A percentile compares a stretch with the other conserved stretches of the same genome.
These are phyloP conservation scores for Cystofilobasidium macerans DNA, from an alignment of 768 basidiomycete species.

Conservation along the genomic window DNA sequence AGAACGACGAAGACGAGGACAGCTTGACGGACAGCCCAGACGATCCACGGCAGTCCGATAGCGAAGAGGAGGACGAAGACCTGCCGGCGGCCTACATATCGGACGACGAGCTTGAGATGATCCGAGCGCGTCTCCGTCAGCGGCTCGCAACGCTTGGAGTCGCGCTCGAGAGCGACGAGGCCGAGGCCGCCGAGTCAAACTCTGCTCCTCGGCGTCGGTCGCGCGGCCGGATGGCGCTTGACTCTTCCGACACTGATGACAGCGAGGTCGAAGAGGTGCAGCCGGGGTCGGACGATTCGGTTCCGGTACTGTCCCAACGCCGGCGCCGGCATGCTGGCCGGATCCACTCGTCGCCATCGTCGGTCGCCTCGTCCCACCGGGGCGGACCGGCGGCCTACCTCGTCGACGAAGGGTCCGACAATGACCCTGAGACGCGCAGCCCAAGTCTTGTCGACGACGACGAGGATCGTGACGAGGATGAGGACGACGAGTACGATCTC, in stretches of 20 bases:
- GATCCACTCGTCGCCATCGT: background rate
- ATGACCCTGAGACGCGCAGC: background rate
- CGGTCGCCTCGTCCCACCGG: background rate
- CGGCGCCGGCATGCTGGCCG: background rate
- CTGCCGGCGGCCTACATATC: background rate
- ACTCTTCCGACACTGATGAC: too few species aligned
- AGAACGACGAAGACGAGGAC: too few species aligned
- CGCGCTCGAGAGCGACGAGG: background rate
- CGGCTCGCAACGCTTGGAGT: background rate
- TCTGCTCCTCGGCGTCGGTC: too few species aligned
- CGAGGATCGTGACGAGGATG: background rate
- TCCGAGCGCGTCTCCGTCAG: background rate
- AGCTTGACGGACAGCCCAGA: too few species aligned
- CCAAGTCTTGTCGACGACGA: background rate
- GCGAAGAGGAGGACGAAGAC: constrained; percentile 3
- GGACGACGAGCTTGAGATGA: background rate
- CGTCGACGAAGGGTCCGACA: background rate
- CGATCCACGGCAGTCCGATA: background rate
- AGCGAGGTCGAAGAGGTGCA: too few species aligned
- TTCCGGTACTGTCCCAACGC: background rate
- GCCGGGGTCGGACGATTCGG: background rate
- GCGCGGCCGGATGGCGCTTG: too few species aligned
- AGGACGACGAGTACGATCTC: background rate
- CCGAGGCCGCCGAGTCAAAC: background rate
- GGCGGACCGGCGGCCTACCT: background rate